These are phyloP conservation scores for Sordariomycetes sp. DNA, from an alignment of 2,329 filamentous ascomycete genomes.

Conservation along the genomic window DNA sequence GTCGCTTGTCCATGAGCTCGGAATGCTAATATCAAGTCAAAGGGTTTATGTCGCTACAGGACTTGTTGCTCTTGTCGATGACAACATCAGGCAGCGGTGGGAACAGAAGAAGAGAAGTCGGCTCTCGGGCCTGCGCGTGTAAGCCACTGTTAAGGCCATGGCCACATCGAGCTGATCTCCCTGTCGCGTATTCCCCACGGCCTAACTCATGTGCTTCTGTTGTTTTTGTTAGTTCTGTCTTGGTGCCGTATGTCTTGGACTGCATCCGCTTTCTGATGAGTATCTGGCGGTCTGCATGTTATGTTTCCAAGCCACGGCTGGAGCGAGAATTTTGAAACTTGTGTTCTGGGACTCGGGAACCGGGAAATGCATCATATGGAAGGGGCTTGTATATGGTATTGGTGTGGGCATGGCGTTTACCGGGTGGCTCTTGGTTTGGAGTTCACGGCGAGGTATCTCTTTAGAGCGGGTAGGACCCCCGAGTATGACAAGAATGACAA, in stretches of 20 bases:
- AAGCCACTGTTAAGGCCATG: neutral
- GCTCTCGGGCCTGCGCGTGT: conserved; percentile 6
- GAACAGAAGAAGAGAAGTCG: conserved; percentile 25
- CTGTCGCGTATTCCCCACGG: neutral
- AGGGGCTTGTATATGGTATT: neutral
- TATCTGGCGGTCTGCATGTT: neutral
- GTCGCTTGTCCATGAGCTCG: conserved; percentile 6
- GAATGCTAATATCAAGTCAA: neutral
- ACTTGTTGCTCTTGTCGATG: conserved; percentile 75
- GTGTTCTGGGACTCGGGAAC: neutral
- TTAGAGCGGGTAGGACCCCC: neutral
- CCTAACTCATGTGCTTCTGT: neutral
- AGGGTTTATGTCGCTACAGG: conserved; percentile 87
- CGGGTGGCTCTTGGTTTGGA: neutral
- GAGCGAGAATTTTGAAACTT: neutral
- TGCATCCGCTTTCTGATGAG: neutral
- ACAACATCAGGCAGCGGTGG: conserved; percentile 76
- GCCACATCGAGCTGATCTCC: neutral
- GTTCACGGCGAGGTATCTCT: neutral
- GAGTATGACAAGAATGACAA: neutral
- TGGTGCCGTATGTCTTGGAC: too few relatives aligned
- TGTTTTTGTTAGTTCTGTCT: neutral
- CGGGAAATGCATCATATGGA: neutral
- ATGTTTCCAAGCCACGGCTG: neutral
- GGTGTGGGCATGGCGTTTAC: neutral